Base-by-base conservation (phyloP, 140 eudicot species). In the Stevia rebaudiana region DNA sequence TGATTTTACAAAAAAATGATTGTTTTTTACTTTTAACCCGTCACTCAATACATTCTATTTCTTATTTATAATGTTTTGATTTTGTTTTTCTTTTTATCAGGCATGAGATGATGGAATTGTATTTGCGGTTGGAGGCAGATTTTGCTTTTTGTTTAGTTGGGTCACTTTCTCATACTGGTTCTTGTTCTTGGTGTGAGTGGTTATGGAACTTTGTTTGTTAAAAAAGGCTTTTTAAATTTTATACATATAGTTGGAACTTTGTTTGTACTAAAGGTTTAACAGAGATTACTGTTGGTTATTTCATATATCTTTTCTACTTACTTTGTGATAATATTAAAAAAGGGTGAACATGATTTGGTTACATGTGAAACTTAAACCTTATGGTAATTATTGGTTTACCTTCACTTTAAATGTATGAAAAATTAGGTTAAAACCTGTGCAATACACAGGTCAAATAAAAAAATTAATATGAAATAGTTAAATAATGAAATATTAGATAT, bases 141-240 rank as follows among this genome's bases (percentile, higher is more conserved):
- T 76, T 63, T 70, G 71, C 58, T 54, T 76, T 69, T 54, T 37
- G 16, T 24, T 36, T 46, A 49, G 62, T 76, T 31, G 4, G 52
- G 55, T 48, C 55, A 47, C 68, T 50, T 68, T 62, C 43, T 23
- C 13, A 28, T 49, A 30, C 64, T 16, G 30, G 65, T 58, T 48
- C 42, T 54, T 15, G 51, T 30, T 53, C 65, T 62, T 15, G 46
- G 67, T 65, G 44, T 46, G 24, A 55, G 56, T 37, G 69, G 69
- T 71, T 76, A 69, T 76, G 77, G 52, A 36, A 65, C 69, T 74
- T 47, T 56, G 65, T 55, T 59, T 10, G 63, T 61, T 61, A 54
- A 69, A 68, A 43, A 61, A 11, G 67, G 21, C 6, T 3, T 70
- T 70, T 55, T 70, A 62, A 16, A 15, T 70, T 47, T 64, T 28